phyloP scores from a whole-genome alignment of 805 yeast species.

The Starmera dryadoides region DNA sequence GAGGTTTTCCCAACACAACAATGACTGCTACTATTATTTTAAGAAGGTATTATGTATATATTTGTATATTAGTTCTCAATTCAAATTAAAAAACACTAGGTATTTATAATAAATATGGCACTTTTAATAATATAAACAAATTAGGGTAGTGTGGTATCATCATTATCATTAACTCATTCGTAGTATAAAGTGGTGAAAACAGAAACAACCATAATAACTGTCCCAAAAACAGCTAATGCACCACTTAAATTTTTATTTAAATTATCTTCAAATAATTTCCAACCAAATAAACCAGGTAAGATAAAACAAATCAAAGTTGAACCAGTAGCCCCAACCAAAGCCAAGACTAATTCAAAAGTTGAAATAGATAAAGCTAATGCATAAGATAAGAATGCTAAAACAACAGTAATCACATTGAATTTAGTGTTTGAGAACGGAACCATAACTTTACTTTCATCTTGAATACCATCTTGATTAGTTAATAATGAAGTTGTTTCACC shows the following conservation, averaged over 20 bases:
- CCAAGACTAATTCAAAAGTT: conserved; percentile 61
- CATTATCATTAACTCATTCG: too few relatives aligned
- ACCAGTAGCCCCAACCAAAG: conserved; percentile 79
- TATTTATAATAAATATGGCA: too few relatives aligned
- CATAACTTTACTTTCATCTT: conserved; percentile 13
- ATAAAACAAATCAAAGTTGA: conserved; percentile 75
- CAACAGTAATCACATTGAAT: conserved; percentile 42
- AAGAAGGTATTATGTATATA: too few relatives aligned
- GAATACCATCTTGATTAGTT: conserved; percentile 10
- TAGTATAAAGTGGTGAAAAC: conserved; percentile 29
- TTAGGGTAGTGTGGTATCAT: too few relatives aligned
- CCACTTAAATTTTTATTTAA: conserved; percentile 42
- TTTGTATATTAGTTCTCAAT: too few relatives aligned
- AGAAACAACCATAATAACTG: conserved; percentile 64
- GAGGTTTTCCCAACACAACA: too few relatives aligned
- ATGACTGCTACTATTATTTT: too few relatives aligned
- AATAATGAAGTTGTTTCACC: conserved; percentile 9
- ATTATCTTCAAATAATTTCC: conserved; percentile 28
- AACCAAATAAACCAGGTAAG: conserved; percentile 74
- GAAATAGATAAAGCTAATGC: conserved; percentile 48
- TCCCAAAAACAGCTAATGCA: conserved; percentile 59
- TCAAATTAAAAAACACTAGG: too few relatives aligned
- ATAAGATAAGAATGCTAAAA: conserved; percentile 42
- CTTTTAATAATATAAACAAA: too few relatives aligned
- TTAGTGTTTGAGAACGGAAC: conserved; percentile 41